These are phyloP conservation scores for Mycogone perniciosa DNA, from an alignment of 2,329 filamentous ascomycete genomes.

Conservation along the genomic window DNA sequence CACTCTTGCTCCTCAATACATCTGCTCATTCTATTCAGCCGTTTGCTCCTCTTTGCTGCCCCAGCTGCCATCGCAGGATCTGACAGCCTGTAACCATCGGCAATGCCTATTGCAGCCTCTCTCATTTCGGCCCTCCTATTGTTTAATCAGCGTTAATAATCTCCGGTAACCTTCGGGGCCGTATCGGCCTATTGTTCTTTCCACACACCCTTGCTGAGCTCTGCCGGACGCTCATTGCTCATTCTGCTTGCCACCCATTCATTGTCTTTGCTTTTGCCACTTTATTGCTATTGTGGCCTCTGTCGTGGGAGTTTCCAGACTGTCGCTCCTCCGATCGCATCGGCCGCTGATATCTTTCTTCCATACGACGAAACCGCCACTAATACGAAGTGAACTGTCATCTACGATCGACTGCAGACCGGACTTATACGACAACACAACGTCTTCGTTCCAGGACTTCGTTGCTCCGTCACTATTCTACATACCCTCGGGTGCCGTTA, in stretches of 20 bases:
- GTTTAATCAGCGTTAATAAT: background rate
- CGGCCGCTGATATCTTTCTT: background rate
- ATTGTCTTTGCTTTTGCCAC: background rate
- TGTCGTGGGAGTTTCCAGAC: background rate
- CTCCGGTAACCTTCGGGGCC: background rate
- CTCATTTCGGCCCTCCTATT: background rate
- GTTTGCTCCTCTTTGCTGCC: background rate
- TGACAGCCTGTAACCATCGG: background rate
- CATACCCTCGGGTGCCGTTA: background rate
- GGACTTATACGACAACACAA: background rate
- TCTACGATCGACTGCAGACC: background rate
- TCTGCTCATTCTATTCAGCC: background rate
- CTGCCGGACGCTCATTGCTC: background rate
- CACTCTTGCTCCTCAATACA: too few relatives aligned
- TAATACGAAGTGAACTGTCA: too few relatives aligned
- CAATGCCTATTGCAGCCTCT: background rate
- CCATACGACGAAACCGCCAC: background rate
- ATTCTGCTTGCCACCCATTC: background rate
- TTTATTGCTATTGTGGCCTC: background rate
- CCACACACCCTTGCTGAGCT: constrained; percentile 2
- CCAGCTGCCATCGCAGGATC: background rate
- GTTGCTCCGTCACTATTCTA: background rate
- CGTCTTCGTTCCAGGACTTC: background rate
- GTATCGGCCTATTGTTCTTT: background rate
- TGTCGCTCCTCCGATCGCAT: background rate